Conservation (phyloP, 2,329 filamentous ascomycete species). For the Pseudocercospora fijiensis region DNA sequence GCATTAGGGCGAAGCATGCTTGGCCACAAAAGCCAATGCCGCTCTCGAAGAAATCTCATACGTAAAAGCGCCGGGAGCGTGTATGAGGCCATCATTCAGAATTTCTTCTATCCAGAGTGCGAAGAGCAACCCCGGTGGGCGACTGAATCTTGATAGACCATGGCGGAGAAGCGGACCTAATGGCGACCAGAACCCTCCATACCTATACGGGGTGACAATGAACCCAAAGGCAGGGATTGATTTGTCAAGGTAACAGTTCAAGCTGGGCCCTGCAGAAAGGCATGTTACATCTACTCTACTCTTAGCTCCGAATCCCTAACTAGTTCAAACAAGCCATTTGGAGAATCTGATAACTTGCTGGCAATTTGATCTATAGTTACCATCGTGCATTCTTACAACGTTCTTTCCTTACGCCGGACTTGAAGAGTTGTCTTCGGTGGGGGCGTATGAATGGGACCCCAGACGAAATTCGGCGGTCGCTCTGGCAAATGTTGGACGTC, state of each 20-base stretch:
- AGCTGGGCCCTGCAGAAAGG: background rate
- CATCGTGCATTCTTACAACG: background rate
- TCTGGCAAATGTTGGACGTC: conserved; percentile 34
- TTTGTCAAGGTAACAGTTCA: background rate
- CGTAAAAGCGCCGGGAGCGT: too few species aligned
- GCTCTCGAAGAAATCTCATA: too few species aligned
- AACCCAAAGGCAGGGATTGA: background rate
- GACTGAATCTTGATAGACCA: too few species aligned
- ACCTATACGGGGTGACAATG: background rate
- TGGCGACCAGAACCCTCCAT: too few species aligned
- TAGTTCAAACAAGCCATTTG: background rate
- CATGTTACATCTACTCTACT: background rate
- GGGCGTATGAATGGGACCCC: conserved; percentile 7
- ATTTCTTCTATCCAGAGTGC: too few species aligned
- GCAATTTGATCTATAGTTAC: background rate
- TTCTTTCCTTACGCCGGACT: background rate
- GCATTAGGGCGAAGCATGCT: too few species aligned
- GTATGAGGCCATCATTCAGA: too few species aligned
- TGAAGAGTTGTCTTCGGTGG: background rate
- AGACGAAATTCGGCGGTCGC: conserved; percentile 10
- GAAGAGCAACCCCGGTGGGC: too few species aligned
- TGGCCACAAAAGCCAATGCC: too few species aligned
- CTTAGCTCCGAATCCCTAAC: background rate
- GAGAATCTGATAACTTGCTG: background rate
- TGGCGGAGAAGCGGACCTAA: too few species aligned